Conservation (phyloP, 495 filamentous ascomycete genomes). For the Penicillium crystallinum region DNA sequence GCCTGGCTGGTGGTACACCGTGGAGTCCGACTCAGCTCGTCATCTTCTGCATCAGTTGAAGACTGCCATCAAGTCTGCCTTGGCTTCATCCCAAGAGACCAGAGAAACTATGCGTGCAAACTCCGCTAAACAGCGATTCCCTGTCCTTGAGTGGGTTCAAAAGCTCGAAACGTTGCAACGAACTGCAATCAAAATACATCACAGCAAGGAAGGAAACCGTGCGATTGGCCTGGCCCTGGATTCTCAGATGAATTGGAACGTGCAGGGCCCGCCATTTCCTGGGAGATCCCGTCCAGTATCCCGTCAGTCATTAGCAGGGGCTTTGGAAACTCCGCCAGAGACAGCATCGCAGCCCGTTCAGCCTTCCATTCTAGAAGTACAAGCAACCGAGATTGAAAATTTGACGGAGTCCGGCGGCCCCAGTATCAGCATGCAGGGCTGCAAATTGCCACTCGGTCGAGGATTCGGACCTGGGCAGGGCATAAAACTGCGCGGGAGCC, state of each 20-base stretch:
- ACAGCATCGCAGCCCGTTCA: slow-evolving; percentile 9
- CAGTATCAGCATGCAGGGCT: slow-evolving; percentile 4
- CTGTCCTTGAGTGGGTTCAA: slow-evolving; percentile 63
- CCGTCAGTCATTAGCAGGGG: background rate
- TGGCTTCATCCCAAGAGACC: slow-evolving; percentile 53
- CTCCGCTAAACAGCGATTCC: slow-evolving; percentile 71
- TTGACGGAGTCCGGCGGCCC: slow-evolving; percentile 1
- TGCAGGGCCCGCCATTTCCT: slow-evolving; percentile 3
- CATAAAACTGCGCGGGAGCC: slow-evolving; percentile 13
- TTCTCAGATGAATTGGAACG: background rate
- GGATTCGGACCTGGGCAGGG: slow-evolving; percentile 24
- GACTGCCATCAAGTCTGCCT: slow-evolving; percentile 58
- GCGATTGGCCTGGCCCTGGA: slow-evolving; percentile 21
- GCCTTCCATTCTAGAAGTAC: slow-evolving; percentile 13
- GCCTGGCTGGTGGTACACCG: slow-evolving; percentile 69
- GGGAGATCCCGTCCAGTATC: background rate
- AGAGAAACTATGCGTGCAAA: slow-evolving; percentile 67
- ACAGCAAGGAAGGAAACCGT: slow-evolving; percentile 35
- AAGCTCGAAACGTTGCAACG: slow-evolving; percentile 57
- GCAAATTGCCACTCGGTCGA: slow-evolving; percentile 23
- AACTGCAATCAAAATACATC: slow-evolving; percentile 46
- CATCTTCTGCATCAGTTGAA: slow-evolving; percentile 71
- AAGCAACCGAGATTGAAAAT: slow-evolving; percentile 7
- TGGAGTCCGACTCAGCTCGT: slow-evolving; percentile 64
- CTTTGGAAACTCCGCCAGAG: background rate